Percentiles rank a stretch among this genome's conserved stretches.
Conservation (phyloP, 2,329 filamentous ascomycete species). For the Celoporthe dispersa region DNA sequence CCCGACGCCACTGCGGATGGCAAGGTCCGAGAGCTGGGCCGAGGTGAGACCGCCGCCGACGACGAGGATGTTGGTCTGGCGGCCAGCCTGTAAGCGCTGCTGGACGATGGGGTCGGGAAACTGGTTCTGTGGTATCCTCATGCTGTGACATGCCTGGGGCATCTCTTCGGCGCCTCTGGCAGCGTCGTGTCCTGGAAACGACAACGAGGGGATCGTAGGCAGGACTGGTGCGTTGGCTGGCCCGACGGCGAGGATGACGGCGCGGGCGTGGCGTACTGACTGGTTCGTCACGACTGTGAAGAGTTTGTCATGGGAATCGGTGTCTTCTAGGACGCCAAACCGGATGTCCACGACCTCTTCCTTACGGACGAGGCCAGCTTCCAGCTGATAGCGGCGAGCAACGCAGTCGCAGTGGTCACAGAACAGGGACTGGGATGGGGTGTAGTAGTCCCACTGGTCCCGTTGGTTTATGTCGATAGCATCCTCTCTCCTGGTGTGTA, state of each 20-base stretch:
- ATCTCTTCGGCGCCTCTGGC: constrained; percentile 18
- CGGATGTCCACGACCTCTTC: constrained; percentile 65
- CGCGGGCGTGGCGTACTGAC: constrained; percentile 58
- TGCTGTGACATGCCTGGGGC: constrained; percentile 63
- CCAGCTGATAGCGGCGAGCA: constrained; percentile 61
- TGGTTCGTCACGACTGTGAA: constrained; percentile 68
- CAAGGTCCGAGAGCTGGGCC: constrained; percentile 72
- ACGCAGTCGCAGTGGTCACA: constrained; percentile 64
- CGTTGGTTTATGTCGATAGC: constrained; percentile 64
- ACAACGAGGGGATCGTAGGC: constrained; percentile 35
- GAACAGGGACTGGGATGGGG: constrained; percentile 65
- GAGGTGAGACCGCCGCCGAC: constrained; percentile 78
- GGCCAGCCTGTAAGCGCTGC: constrained; percentile 53
- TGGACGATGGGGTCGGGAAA: constrained; percentile 60
- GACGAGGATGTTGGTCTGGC: constrained; percentile 67
- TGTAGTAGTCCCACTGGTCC: constrained; percentile 72
- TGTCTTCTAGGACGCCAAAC: constrained; percentile 54
- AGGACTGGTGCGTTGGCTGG: constrained; percentile 64
- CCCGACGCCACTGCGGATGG: constrained; percentile 65
- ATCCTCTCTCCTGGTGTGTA: constrained; percentile 43
- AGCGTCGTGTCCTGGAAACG: constrained; percentile 19
- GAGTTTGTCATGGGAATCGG: constrained; percentile 55
- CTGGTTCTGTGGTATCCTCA: constrained; percentile 56
- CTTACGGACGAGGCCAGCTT: constrained; percentile 60
- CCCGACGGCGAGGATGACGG: constrained; percentile 73